phyloP scores from a whole-genome alignment of 257 asterid species.

The Solanum habrochaites region DNA sequence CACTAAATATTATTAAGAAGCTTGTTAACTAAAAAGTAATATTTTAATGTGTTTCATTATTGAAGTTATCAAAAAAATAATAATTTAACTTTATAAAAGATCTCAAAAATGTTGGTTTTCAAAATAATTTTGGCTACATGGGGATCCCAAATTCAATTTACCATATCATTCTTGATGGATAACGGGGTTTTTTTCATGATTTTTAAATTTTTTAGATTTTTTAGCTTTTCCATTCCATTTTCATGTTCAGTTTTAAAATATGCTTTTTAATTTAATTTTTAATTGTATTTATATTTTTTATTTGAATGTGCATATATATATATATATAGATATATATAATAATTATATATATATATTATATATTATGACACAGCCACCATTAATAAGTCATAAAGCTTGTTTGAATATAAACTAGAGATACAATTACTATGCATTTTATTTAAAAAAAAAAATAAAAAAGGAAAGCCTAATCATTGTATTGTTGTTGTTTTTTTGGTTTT shows the following conservation, averaged over 20 bases:
- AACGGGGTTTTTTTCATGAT: too few relatives aligned
- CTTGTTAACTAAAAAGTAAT: neutral
- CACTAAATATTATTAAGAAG: neutral
- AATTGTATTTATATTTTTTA: too few relatives aligned
- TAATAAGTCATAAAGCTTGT: neutral
- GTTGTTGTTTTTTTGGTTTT: too few relatives aligned
- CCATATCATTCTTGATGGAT: neutral
- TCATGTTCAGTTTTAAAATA: rapidly evolving
- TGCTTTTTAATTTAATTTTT: too few relatives aligned
- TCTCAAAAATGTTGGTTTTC: neutral
- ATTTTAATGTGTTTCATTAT: neutral
- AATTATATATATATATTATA: too few relatives aligned
- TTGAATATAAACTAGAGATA: neutral
- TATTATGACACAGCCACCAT: too few relatives aligned
- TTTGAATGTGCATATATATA: too few relatives aligned
- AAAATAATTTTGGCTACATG: neutral
- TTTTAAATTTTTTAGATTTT: too few relatives aligned
- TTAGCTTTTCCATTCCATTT: rapidly evolving
- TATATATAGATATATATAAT: too few relatives aligned
- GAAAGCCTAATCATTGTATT: neutral
- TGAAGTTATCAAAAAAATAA: too few relatives aligned
- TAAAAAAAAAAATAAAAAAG: neutral
- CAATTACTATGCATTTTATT: too few relatives aligned
- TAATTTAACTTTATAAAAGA: too few relatives aligned
- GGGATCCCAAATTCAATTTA: neutral